These are phyloP conservation scores for Fusarium stilboides DNA, from an alignment of 2,329 filamentous ascomycete species.

Conservation along the genomic window DNA sequence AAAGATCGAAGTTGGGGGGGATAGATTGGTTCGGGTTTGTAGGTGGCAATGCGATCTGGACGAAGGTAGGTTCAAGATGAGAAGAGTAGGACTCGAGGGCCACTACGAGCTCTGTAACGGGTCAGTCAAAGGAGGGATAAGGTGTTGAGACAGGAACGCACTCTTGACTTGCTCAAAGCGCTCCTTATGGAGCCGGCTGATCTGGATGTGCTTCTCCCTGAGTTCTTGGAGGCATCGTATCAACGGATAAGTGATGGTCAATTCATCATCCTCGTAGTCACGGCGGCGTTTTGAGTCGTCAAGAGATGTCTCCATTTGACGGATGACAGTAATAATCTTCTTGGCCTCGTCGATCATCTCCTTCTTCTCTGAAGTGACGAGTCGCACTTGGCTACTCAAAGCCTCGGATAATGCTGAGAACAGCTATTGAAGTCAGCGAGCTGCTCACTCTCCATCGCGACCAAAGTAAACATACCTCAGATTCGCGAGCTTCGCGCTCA, in stretches of 20 bases:
- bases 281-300: conserved; percentile 79
- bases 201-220: conserved; percentile 87
- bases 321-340: conserved; percentile 85
- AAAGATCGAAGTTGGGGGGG: conserved; percentile 91
- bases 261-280: conserved; percentile 76
- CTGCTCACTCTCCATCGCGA: background rate
- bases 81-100: conserved; percentile 97
- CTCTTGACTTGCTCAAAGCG: conserved; percentile 96
- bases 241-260: conserved; percentile 87
- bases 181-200: conserved; percentile 88
- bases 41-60: conserved; percentile 88
- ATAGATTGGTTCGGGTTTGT: conserved; percentile 82
- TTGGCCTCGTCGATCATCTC: conserved; percentile 91
- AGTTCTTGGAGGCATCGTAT: conserved; percentile 82
- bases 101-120: conserved; percentile 82
- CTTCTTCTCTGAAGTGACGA: conserved; percentile 90
- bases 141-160: conserved; percentile 60
- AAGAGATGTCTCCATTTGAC: conserved; percentile 93
- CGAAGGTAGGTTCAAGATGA: conserved; percentile 91
- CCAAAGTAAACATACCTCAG: conserved; percentile 76
- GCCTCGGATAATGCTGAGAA: conserved; percentile 94
- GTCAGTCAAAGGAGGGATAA: conserved; percentile 21
- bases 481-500: conserved; percentile 91
- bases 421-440: conserved; percentile 69
- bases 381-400: conserved; percentile 88